These are phyloP conservation scores for Phytopythium ostracodes DNA, from an alignment of 352 stramenopile genomes.

Conservation along the genomic window DNA sequence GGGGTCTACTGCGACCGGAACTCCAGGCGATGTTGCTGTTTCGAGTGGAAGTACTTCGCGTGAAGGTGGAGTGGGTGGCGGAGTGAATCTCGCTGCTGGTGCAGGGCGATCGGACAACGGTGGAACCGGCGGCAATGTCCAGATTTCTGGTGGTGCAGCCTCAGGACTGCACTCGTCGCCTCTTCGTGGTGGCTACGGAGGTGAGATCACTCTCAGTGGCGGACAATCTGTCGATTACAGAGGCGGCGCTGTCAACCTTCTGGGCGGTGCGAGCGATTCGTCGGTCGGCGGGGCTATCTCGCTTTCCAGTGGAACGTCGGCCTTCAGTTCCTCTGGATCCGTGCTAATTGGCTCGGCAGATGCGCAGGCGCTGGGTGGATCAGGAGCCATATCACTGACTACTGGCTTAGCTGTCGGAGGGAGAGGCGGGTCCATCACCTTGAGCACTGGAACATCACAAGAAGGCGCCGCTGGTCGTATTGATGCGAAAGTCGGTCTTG, in stretches of 20 bases:
- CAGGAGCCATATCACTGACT: slow-evolving; percentile 27
- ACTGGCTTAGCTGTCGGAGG: slow-evolving; percentile 37
- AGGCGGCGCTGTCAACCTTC: slow-evolving; percentile 29
- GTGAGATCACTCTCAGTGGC: slow-evolving; percentile 24
- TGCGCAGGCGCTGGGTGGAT: slow-evolving; percentile 35
- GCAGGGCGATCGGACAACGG: slow-evolving; percentile 43
- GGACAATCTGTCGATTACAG: slow-evolving; percentile 35
- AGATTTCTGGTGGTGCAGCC: slow-evolving; percentile 31
- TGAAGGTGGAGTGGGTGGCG: slow-evolving; percentile 25
- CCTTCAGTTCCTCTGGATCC: slow-evolving; percentile 37
- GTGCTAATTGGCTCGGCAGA: slow-evolving; percentile 33
- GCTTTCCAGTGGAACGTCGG: slow-evolving; percentile 37
- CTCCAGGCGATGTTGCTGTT: slow-evolving; percentile 28
- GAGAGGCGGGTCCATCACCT: slow-evolving; percentile 31
- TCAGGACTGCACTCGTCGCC: slow-evolving; percentile 28
- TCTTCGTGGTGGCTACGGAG: slow-evolving; percentile 26
- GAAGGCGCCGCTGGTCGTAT: slow-evolving; percentile 34
- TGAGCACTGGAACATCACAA: slow-evolving; percentile 40
- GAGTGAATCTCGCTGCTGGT: slow-evolving; percentile 34
- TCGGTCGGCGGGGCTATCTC: slow-evolving; percentile 38
- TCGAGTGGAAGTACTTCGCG: slow-evolving; percentile 27
- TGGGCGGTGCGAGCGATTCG: slow-evolving; percentile 32
- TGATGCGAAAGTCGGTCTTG: slow-evolving; percentile 34
- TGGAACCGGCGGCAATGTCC: slow-evolving; percentile 36
- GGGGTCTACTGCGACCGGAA: slow-evolving; percentile 24